Base-by-base conservation (phyloP, 371 early-diverging fungal species). In the Mucor sp. region DNA sequence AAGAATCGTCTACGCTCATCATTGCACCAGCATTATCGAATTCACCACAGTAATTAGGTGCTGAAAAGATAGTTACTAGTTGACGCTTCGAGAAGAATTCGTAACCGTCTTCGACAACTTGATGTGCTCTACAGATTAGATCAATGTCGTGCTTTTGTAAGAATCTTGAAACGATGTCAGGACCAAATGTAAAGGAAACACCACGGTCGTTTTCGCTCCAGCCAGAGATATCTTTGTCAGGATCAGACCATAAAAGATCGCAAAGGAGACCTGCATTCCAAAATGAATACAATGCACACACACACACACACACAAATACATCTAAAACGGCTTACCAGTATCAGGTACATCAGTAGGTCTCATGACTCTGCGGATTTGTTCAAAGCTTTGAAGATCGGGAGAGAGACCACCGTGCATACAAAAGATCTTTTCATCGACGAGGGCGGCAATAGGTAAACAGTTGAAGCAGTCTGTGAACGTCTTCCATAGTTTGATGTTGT, bases 11-110 rank as follows among this genome's bases (percentile, higher is more conserved):
- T 19, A 99, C 97, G 57, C 90, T 88, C 98, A 99, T 97, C 80
- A 98, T 94, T 0, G 96, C 98, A 23, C 96, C 97, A 47, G 87
- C 90, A 68, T 98, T 99, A 72, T 97, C 97, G 83, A 98, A 99
- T 80, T 98, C 99, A 56, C 99, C 99, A 78, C 99, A 99, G 73
- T 99, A 99, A 79, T 99, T 99, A 59, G 99, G 99, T 15, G 99
- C 99, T 23, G 94, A 94, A 73, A 98, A 99, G 37, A 99, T 81
- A 12, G 99, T 99, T 8, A 99, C 99, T 27, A 98, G 78, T 57
- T 91, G 90, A 55, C 97, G 87, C 71, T 96, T 92, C 62, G 94
- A 94, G 87, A 98, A 98, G 79, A 99, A 99, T 78, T 98, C 98
- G 76, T 99, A 99, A 12, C 99, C 99, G 70, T 98, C 98, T 77